Conservation (phyloP, 352 stramenopile genomes). For the Globisporangium middletonii region DNA sequence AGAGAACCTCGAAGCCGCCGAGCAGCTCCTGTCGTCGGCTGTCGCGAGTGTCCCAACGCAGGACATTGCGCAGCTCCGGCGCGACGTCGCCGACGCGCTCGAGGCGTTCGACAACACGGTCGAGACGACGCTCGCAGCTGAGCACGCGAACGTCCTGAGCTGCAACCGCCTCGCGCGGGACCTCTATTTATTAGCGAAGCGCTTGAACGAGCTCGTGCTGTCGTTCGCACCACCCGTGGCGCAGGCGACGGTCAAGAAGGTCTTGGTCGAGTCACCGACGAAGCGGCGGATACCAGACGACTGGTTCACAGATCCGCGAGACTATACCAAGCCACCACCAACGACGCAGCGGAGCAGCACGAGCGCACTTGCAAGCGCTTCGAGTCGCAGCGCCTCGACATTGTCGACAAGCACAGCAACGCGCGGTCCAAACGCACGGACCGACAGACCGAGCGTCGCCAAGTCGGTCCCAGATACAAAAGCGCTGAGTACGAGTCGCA, state of each 20-base stretch:
- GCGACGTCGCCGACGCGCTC: constrained; percentile 29
- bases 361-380: not conserved
- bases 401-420: constrained; percentile 25
- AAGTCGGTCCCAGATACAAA: constrained; percentile 43
- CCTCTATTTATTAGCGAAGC: constrained; percentile 49
- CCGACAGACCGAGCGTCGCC: constrained; percentile 36
- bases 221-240: constrained; percentile 50
- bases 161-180: constrained; percentile 65
- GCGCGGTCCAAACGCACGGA: not conserved
- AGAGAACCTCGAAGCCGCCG: constrained; percentile 52
- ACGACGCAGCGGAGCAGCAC: not conserved
- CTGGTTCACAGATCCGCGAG: constrained; percentile 56
- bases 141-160: constrained; percentile 45
- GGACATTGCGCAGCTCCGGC: constrained; percentile 48
- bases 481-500: constrained; percentile 19
- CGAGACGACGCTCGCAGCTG: constrained; percentile 18
- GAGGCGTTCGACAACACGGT: constrained; percentile 27
- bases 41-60: constrained; percentile 47
- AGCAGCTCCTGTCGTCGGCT: constrained; percentile 55
- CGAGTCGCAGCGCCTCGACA: constrained; percentile 29
- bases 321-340: constrained; percentile 19
- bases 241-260: constrained; percentile 77
- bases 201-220: constrained; percentile 49
- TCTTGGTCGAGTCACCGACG: constrained; percentile 51
- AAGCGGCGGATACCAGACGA: constrained; percentile 71